Percentiles rank a stretch among this genome's conserved stretches.
phyloP scores from a whole-genome alignment of 2,329 filamentous ascomycete genomes.

The Colletotrichum sp. region DNA sequence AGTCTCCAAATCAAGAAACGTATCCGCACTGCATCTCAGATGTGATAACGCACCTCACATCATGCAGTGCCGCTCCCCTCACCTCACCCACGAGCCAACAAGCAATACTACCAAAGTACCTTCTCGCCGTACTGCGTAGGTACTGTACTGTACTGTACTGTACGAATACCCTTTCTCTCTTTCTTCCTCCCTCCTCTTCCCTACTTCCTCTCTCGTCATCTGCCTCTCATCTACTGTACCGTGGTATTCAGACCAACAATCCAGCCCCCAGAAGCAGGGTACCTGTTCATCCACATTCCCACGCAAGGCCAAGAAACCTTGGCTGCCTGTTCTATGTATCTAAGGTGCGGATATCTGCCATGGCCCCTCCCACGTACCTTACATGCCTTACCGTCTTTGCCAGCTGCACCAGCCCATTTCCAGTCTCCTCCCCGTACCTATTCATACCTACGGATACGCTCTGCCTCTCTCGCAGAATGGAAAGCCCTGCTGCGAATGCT shows the following conservation, averaged over 20 bases:
- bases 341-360: not conserved
- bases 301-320: not conserved
- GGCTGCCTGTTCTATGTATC: not conserved
- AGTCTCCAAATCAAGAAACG: not conserved
- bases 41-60: constrained; percentile 13
- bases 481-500: not conserved
- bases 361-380: not conserved
- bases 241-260: not conserved
- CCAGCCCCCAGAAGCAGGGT: not conserved
- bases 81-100: constrained; percentile 6
- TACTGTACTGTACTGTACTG: not conserved
- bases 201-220: not conserved
- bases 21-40: constrained; percentile 12
- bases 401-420: not conserved
- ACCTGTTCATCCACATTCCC: not conserved
- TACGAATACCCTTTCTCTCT: not conserved
- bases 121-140: not conserved
- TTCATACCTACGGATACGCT: not conserved
- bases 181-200: not conserved
- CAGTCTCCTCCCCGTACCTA: not conserved
- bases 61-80: constrained; percentile 4
- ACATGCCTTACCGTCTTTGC: not conserved
- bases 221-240: not conserved
- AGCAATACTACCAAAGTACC: not conserved
- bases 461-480: not conserved